phyloP scores from a whole-genome alignment of 208 protist genomes.

The Trypanosoma lewisi region DNA sequence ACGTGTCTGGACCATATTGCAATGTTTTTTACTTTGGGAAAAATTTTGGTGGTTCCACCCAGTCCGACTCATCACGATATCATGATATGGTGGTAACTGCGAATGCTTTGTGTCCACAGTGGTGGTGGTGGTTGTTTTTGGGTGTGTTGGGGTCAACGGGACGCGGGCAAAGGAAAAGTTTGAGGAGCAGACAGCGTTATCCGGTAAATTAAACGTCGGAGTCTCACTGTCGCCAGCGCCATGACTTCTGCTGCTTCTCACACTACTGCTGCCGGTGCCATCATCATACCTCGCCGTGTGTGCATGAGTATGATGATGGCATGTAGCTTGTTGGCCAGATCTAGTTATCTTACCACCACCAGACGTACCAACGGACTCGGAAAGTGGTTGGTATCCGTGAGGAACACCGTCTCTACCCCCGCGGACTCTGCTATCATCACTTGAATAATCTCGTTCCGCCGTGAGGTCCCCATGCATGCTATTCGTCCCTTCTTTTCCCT shows the following conservation, averaged over 20 bases:
- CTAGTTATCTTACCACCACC: too few species aligned
- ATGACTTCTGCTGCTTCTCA: conserved; percentile 1
- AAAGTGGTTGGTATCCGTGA: background rate
- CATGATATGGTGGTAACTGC: conserved; percentile 3
- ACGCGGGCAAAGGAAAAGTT: background rate
- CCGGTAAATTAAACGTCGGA: background rate
- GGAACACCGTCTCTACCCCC: background rate
- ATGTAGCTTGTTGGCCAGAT: too few species aligned
- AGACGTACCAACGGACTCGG: background rate
- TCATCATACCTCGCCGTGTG: background rate
- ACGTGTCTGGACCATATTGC: background rate
- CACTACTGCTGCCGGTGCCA: conserved; percentile 1
- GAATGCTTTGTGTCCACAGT: background rate
- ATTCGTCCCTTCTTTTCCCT: background rate
- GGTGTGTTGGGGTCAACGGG: background rate
- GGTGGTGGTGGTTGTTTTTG: too few species aligned
- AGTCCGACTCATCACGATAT: background rate
- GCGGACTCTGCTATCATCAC: background rate
- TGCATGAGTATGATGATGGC: background rate
- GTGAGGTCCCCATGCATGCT: background rate
- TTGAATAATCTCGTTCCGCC: background rate
- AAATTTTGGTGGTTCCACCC: background rate
- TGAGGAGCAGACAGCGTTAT: background rate
- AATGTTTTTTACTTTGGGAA: background rate
- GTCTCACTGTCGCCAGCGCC: background rate